Base-by-base conservation (phyloP, 2,329 filamentous ascomycete genomes). In the Microcyclosporella mali region DNA sequence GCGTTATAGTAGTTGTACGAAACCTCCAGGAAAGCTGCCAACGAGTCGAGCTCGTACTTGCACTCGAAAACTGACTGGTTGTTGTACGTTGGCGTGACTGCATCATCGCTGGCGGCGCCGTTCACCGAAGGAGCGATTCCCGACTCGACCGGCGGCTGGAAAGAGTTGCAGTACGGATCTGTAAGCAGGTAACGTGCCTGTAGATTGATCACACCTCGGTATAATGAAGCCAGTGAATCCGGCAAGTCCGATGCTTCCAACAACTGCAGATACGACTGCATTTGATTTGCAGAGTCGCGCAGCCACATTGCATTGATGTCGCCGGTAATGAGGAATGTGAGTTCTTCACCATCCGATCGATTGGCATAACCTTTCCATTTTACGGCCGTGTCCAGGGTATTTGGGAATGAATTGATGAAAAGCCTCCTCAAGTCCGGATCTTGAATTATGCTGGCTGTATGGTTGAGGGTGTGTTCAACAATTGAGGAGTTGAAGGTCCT, bases 311-410 rank as follows among this genome's bases (percentile, higher is more conserved):
- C 72, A 46, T 74, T 71, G 58, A 78, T 78, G 52, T 78, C 74
- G 37, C 75, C 75, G 1, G 74, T 78, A 45, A 79, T 79, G 49
- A 78, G 56, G 51, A 77, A 78, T 4, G 76, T 74, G 46, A 83
- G 66, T 62, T 86, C 82, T 61, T 86, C 81, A 52, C 77, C 72
- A 45, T 78, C 35, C n/a, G 49, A 44, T 15, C 41, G 39, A 21
- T 30, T 71, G 27, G 70, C 71, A 39, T 70, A 67, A 2, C 84
- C 84, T 41, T 75, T 78, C 82, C 82, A 87, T 47, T 73, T 73
- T 32, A 87, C 75, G 0, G 83, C 82, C 0, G 83, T 87, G 57
- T 88, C 84, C 9, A 88, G 70, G 0, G 83, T 86, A 61, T 86
- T 88, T 0, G 84, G 84, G 58, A 79, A 88, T 1, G 79, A 71